A percentile compares a stretch with the other conserved stretches of the same genome.
Evolutionary conservation across 768 basidiomycete species (phyloP).

Genomic region (Mycena maculata): DNA sequence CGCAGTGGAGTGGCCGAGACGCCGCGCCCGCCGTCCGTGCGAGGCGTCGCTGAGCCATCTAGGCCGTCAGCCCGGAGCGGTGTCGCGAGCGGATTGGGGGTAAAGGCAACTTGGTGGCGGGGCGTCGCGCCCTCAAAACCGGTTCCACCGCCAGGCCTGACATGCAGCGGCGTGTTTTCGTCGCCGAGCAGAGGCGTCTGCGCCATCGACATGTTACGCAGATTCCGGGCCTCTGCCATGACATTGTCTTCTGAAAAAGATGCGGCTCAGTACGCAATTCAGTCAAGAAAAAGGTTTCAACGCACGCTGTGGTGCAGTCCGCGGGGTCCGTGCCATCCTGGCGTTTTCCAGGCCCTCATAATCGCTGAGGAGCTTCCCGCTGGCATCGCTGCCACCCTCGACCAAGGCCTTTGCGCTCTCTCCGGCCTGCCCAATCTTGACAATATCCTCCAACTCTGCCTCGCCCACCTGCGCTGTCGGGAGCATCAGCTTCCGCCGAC

Average conservation of each 20-base stretch:
- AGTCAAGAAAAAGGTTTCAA: slow-evolving; percentile 31
- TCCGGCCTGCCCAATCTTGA: slow-evolving; percentile 95
- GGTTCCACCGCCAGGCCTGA: slow-evolving; percentile 77
- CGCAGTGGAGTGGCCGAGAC: slow-evolving; percentile 84
- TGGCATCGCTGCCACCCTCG: slow-evolving; percentile 84
- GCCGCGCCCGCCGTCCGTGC: slow-evolving; percentile 44
- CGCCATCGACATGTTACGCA: slow-evolving; percentile 91
- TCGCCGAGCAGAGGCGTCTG: slow-evolving; percentile 97
- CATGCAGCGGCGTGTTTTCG: slow-evolving; percentile 95
- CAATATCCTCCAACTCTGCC: slow-evolving; percentile 94
- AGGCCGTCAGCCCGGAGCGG: slow-evolving; percentile 66
- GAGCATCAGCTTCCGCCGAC: slow-evolving; percentile 84
- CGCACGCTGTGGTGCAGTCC: slow-evolving; percentile 94
- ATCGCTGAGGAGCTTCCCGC: slow-evolving; percentile 87
- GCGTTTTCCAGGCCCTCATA: slow-evolving; percentile 92
- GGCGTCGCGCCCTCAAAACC: slow-evolving; percentile 97
- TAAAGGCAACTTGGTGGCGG: slow-evolving; percentile 89
- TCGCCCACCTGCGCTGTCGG: slow-evolving; percentile 95
- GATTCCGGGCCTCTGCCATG: slow-evolving; percentile 93
- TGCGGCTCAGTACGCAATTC: slow-evolving; percentile 6
- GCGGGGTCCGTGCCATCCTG: slow-evolving; percentile 91
- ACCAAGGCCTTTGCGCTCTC: slow-evolving; percentile 91
- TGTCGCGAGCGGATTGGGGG: slow-evolving; percentile 96
- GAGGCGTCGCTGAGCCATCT: slow-evolving; percentile 68
- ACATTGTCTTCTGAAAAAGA: slow-evolving; percentile 86